A percentile compares a stretch with the other conserved stretches of the same genome.
These are phyloP conservation scores for Phalaenopsis aphrodite DNA, from an alignment of 106 monocot genomes.

Conservation along the genomic window DNA sequence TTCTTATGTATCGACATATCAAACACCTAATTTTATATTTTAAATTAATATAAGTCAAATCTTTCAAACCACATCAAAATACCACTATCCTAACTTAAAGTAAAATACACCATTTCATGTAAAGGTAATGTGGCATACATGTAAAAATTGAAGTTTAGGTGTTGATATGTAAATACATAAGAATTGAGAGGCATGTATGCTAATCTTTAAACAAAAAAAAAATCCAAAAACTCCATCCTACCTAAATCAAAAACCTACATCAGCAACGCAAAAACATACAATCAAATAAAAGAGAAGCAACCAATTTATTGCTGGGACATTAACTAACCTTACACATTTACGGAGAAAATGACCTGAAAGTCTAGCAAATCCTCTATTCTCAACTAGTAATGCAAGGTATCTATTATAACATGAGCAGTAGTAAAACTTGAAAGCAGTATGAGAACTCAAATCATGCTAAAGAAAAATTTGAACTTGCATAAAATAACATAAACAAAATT, in stretches of 20 bases:
- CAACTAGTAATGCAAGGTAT: background rate
- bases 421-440: background rate
- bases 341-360: background rate
- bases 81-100: too few species aligned
- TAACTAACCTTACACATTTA: background rate
- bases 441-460: background rate
- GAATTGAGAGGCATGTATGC: too few species aligned
- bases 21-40: too few species aligned
- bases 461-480: background rate
- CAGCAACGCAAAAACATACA: background rate
- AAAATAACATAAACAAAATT: background rate
- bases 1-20: too few species aligned
- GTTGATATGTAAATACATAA: too few species aligned
- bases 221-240: background rate
- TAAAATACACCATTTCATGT: too few species aligned
- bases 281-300: background rate
- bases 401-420: background rate
- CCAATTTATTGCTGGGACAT: background rate
- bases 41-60: too few species aligned
- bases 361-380: background rate
- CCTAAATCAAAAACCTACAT: background rate
- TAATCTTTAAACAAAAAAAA: too few species aligned
- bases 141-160: too few species aligned
- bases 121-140: too few species aligned
- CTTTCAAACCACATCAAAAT: too few species aligned